phyloP scores from a whole-genome alignment of 2,329 filamentous ascomycete genomes.

The Pyrenochaeta sp. region DNA sequence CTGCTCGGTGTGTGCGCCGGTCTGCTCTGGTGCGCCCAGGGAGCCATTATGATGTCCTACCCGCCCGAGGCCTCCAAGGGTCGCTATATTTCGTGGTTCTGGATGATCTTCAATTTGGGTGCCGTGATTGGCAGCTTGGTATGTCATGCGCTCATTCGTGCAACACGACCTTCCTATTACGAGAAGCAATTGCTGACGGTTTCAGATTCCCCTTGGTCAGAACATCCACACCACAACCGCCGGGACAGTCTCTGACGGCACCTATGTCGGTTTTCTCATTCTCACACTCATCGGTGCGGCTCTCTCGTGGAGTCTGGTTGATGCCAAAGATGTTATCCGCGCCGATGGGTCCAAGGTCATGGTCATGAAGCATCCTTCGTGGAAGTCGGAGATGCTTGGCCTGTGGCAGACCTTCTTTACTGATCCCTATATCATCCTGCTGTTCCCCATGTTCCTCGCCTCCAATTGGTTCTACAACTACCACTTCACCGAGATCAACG shows the following conservation, averaged over 20 bases:
- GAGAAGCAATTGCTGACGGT: slow-evolving; percentile 15
- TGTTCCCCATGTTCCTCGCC: slow-evolving; percentile 84
- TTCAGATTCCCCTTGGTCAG: slow-evolving; percentile 75
- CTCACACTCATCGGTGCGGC: slow-evolving; percentile 77
- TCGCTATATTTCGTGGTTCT: slow-evolving; percentile 88
- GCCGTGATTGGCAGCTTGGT: slow-evolving; percentile 83
- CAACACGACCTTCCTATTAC: slow-evolving; percentile 43
- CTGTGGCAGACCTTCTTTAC: slow-evolving; percentile 75
- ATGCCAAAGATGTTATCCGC: slow-evolving; percentile 77
- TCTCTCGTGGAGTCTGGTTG: slow-evolving; percentile 73
- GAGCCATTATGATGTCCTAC: slow-evolving; percentile 90
- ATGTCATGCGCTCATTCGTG: slow-evolving; percentile 43
- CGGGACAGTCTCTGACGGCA: slow-evolving; percentile 72
- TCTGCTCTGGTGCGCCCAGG: slow-evolving; percentile 83
- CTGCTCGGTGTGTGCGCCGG: slow-evolving; percentile 81
- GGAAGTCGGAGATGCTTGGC: slow-evolving; percentile 79
- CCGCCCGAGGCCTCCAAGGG: slow-evolving; percentile 83
- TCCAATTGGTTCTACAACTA: slow-evolving; percentile 85
- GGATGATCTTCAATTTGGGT: slow-evolving; percentile 94
- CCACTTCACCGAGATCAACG: slow-evolving; percentile 78
- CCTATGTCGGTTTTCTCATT: slow-evolving; percentile 89
- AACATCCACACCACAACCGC: slow-evolving; percentile 68
- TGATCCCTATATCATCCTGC: slow-evolving; percentile 75
- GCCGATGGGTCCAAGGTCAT: slow-evolving; percentile 81
- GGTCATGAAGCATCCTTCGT: slow-evolving; percentile 89